Evolutionary conservation across 805 yeast species (phyloP).

Genomic region (Ogataea neopini): DNA sequence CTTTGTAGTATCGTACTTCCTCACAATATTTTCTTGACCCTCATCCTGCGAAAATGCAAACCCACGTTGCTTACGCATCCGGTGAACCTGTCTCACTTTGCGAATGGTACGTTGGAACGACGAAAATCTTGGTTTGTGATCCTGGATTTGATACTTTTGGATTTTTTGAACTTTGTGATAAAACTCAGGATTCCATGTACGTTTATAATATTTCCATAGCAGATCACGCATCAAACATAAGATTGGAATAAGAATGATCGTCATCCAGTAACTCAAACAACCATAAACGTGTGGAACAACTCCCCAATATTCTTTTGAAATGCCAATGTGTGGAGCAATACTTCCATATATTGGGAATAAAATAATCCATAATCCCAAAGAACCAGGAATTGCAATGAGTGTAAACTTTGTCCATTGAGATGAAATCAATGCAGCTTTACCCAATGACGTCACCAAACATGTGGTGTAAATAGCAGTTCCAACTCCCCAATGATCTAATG

Average conservation of each 20-base stretch:
- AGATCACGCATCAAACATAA: slow-evolving; percentile 85
- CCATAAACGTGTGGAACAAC: slow-evolving; percentile 75
- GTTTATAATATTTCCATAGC: slow-evolving; percentile 90
- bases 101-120: slow-evolving; percentile 96
- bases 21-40: slow-evolving; percentile 86
- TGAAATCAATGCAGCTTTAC: slow-evolving; percentile 91
- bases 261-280: slow-evolving; percentile 80
- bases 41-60: slow-evolving; percentile 97
- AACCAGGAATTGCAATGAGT: slow-evolving; percentile 91
- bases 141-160: slow-evolving; percentile 91
- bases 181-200: slow-evolving; percentile 88
- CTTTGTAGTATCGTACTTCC: slow-evolving; percentile 94
- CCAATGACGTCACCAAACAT: slow-evolving; percentile 84
- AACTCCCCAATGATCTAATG: slow-evolving; percentile 92
- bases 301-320: slow-evolving; percentile 84
- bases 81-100: slow-evolving; percentile 95
- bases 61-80: slow-evolving; percentile 98
- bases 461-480: slow-evolving; percentile 89
- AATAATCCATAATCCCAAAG: slow-evolving; percentile 77
- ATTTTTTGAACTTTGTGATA: slow-evolving; percentile 96
- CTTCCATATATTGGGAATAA: slow-evolving; percentile 86
- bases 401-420: slow-evolving; percentile 96
- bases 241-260: slow-evolving; percentile 69
- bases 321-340: slow-evolving; percentile 79
- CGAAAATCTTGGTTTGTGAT: slow-evolving; percentile 93